Evolutionary conservation across 495 filamentous ascomycete genomes (phyloP).

Genomic region (Podospora tetraspora): DNA sequence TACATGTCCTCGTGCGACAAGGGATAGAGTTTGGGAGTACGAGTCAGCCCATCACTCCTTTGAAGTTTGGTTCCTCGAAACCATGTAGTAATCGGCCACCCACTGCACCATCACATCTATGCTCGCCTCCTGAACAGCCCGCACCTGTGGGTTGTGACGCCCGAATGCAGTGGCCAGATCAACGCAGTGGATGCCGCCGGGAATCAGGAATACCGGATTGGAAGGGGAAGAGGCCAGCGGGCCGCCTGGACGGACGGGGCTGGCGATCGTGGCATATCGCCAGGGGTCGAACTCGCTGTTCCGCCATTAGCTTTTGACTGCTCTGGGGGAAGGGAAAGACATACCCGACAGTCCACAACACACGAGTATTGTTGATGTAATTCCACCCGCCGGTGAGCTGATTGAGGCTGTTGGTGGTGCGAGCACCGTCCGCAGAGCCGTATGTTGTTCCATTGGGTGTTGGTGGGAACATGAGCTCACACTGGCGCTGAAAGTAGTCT

Average conservation of each 20-base stretch:
- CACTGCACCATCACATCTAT: constrained; percentile 44
- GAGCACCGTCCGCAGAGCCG: constrained; percentile 42
- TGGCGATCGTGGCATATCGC: constrained; percentile 49
- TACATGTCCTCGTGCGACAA: too few relatives aligned
- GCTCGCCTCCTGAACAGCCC: constrained; percentile 38
- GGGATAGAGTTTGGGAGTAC: too few relatives aligned
- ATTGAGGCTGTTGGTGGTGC: constrained; percentile 50
- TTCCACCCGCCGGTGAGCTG: constrained; percentile 53
- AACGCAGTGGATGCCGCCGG: constrained; percentile 48
- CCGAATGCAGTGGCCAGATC: constrained; percentile 43
- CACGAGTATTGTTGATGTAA: constrained; percentile 46
- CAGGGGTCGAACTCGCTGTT: constrained; percentile 54
- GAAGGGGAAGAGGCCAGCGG: constrained; percentile 40
- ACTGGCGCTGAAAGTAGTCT: constrained; percentile 56
- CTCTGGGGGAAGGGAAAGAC: constrained; percentile 6
- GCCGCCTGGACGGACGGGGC: constrained; percentile 49
- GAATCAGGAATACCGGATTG: constrained; percentile 49
- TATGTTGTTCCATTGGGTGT: constrained; percentile 42
- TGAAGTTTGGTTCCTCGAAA: background rate
- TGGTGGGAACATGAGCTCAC: constrained; percentile 52
- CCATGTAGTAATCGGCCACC: constrained; percentile 43
- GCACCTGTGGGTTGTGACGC: constrained; percentile 21
- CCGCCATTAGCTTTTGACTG: background rate
- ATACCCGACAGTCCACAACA: constrained; percentile 57
- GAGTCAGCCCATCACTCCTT: background rate